Evolutionary conservation across 768 basidiomycete genomes (phyloP).

Genomic region (Chlorophyllum brunneum): DNA sequence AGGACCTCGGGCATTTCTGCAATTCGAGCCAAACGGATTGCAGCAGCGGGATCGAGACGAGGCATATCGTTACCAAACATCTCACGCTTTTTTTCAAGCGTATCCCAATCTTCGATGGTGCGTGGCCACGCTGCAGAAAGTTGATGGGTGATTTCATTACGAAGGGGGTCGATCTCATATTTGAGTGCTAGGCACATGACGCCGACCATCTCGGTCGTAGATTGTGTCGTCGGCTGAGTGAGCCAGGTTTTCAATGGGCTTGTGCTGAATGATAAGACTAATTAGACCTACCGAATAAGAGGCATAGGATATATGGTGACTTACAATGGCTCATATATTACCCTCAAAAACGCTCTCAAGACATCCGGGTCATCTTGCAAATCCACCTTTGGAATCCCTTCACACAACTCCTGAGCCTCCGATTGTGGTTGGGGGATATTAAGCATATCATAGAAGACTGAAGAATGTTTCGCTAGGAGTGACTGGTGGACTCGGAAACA

Average conservation of each 20-base stretch:
- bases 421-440: slow-evolving; percentile 11
- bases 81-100: slow-evolving; percentile 6
- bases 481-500: slow-evolving; percentile 13
- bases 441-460: slow-evolving; percentile 13
- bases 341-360: slow-evolving; percentile 5
- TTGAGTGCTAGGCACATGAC: slow-evolving; percentile 8
- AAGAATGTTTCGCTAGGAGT: slow-evolving; percentile 12
- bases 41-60: slow-evolving; percentile 7
- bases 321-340: slow-evolving; percentile 9
- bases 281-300: not conserved
- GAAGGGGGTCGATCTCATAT: slow-evolving; percentile 12
- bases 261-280: not conserved
- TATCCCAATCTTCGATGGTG: slow-evolving; percentile 11
- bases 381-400: slow-evolving; percentile 3
- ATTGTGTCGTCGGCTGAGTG: slow-evolving; percentile 2
- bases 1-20: slow-evolving; percentile 7
- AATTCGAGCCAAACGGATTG: slow-evolving; percentile 9
- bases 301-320: not conserved
- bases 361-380: slow-evolving; percentile 7
- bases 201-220: slow-evolving; percentile 8
- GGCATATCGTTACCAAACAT: slow-evolving; percentile 8
- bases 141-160: slow-evolving; percentile 7
- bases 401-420: slow-evolving; percentile 2
- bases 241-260: slow-evolving; percentile 8
- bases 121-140: slow-evolving; percentile 10